Percentiles rank a stretch among this genome's conserved stretches.
Conservation (phyloP, 441 rosid genomes). For the Codiaeum variegatum region DNA sequence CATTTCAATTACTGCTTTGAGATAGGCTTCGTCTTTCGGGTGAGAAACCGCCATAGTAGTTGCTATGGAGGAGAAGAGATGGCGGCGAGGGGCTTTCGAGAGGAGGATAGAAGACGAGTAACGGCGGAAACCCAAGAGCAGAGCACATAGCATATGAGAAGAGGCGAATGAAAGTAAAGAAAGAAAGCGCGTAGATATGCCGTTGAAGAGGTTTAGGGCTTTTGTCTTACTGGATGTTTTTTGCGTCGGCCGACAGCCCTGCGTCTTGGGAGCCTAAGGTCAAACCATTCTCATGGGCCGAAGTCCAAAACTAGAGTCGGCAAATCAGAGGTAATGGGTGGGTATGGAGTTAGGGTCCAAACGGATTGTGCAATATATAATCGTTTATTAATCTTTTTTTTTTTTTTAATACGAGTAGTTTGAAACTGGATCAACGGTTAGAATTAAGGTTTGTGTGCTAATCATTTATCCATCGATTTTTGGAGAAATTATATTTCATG, state of each 20-base stretch:
- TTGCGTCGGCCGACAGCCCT: neutral
- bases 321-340: too few relatives aligned
- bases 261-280: too few relatives aligned
- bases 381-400: too few relatives aligned
- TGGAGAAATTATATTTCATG: too few relatives aligned
- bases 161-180: neutral
- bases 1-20: slow-evolving; percentile 53
- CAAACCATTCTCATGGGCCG: neutral
- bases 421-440: too few relatives aligned
- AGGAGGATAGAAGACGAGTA: slow-evolving; percentile 1
- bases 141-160: slow-evolving; percentile 25
- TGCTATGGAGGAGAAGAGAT: neutral
- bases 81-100: neutral
- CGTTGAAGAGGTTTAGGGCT: neutral
- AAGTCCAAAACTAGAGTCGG: neutral
- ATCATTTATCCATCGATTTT: too few relatives aligned
- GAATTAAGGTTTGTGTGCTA: too few relatives aligned
- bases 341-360: too few relatives aligned
- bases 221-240: neutral
- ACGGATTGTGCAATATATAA: too few relatives aligned
- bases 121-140: slow-evolving; percentile 31
- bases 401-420: too few relatives aligned
- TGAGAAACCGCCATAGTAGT: slow-evolving; percentile 11
- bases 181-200: neutral
- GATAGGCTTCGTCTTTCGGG: slow-evolving; percentile 63